Percentiles rank a stretch among this genome's conserved stretches.
Evolutionary conservation across 1,284 basidiomycete genomes (phyloP).

Genomic region (Farysia itapuensis): DNA sequence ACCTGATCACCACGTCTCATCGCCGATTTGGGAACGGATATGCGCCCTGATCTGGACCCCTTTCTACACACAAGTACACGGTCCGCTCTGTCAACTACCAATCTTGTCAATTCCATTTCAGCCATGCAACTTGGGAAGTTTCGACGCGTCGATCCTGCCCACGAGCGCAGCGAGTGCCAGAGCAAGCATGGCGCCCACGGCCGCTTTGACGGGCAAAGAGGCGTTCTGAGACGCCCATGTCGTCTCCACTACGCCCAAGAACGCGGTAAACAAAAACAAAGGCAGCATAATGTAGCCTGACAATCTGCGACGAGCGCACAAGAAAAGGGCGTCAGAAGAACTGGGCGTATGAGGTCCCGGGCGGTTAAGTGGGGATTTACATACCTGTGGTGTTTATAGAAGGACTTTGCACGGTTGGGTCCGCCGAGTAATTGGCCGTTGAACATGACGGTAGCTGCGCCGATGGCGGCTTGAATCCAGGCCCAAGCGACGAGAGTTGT

Average conservation of each 20-base stretch:
- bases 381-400: slow-evolving; percentile 46
- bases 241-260: slow-evolving; percentile 34
- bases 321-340: too few species aligned
- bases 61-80: too few species aligned
- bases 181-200: slow-evolving; percentile 3
- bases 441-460: slow-evolving; percentile 43
- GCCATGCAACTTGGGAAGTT: neutral
- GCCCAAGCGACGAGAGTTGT: slow-evolving; percentile 17
- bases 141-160: neutral
- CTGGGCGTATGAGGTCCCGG: too few species aligned
- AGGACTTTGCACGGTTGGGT: slow-evolving; percentile 14
- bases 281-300: slow-evolving; percentile 39
- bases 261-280: slow-evolving; percentile 28
- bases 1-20: too few species aligned
- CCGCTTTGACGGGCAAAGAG: neutral
- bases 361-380: too few species aligned
- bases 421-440: slow-evolving; percentile 39
- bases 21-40: too few species aligned
- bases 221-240: slow-evolving; percentile 29
- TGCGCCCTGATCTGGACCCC: too few species aligned
- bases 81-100: too few species aligned
- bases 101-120: too few species aligned
- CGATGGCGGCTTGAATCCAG: slow-evolving; percentile 43
- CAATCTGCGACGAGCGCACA: slow-evolving; percentile 16
- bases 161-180: neutral